These are phyloP conservation scores for Peribolospora baueri DNA, from an alignment of 768 basidiomycete genomes.

Conservation along the genomic window DNA sequence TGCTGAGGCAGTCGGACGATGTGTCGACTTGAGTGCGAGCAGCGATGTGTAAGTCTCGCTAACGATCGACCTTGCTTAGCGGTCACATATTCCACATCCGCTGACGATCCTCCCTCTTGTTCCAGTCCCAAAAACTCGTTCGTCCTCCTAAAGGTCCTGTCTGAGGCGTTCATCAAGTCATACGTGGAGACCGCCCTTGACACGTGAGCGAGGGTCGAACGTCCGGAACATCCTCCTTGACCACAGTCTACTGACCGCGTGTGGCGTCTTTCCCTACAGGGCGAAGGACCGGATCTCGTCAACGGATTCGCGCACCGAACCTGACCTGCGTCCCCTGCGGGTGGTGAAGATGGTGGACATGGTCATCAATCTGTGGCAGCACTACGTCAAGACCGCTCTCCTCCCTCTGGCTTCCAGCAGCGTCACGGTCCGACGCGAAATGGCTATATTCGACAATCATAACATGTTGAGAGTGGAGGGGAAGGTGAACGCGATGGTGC, in stretches of 20 bases:
- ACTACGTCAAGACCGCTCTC: slow-evolving; percentile 72
- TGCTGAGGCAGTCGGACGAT: slow-evolving; percentile 83
- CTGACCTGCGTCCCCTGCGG: slow-evolving; percentile 40
- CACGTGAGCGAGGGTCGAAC: slow-evolving; percentile 37
- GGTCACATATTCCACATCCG: neutral
- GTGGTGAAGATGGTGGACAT: slow-evolving; percentile 53
- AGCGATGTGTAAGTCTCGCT: slow-evolving; percentile 47
- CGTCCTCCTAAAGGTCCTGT: slow-evolving; percentile 52
- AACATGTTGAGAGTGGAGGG: slow-evolving; percentile 63
- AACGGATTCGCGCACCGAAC: slow-evolving; percentile 53
- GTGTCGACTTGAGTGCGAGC: slow-evolving; percentile 59
- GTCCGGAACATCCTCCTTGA: neutral
- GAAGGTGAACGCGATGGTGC: slow-evolving; percentile 50
- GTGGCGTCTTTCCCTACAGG: slow-evolving; percentile 22
- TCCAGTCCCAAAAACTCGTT: slow-evolving; percentile 68
- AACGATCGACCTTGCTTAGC: too few relatives aligned
- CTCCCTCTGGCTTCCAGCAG: slow-evolving; percentile 54
- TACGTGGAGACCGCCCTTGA: slow-evolving; percentile 84
- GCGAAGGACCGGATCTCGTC: slow-evolving; percentile 45
- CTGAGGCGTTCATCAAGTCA: slow-evolving; percentile 54
- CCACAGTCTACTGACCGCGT: neutral
- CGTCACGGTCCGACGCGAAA: slow-evolving; percentile 70
- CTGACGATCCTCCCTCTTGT: neutral
- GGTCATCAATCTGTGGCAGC: slow-evolving; percentile 89
- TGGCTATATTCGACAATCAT: slow-evolving; percentile 77